Percentiles rank a stretch among this genome's conserved stretches.
Evolutionary conservation across 768 basidiomycete genomes (phyloP).

Genomic region (Boletus insuetus): DNA sequence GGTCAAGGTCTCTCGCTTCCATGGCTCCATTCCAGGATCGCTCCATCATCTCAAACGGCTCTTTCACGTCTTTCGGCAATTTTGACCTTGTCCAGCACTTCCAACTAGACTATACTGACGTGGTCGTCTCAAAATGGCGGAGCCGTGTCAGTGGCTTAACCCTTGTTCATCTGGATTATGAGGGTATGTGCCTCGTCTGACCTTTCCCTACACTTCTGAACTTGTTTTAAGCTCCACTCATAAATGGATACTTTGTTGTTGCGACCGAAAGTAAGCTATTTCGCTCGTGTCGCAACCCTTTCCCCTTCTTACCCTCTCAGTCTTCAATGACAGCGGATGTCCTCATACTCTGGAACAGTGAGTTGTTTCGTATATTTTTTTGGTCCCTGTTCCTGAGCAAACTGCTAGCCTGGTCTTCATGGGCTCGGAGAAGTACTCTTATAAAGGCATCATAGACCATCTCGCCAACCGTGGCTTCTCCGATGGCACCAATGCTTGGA

Average conservation of each 20-base stretch:
- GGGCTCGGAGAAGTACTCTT: conserved; percentile 93
- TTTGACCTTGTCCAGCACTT: conserved; percentile 80
- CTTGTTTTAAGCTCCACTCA: conserved; percentile 63
- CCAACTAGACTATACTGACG: conserved; percentile 74
- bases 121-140: conserved; percentile 83
- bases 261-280: conserved; percentile 76
- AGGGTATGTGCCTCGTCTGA: conserved; percentile 49
- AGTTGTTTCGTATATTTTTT: conserved; percentile 26
- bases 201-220: conserved; percentile 14
- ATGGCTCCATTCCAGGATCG: conserved; percentile 29
- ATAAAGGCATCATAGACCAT: conserved; percentile 93
- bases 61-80: conserved; percentile 55
- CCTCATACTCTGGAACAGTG: conserved; percentile 97
- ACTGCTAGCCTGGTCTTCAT: conserved; percentile 77
- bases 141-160: conserved; percentile 85
- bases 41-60: conserved; percentile 11
- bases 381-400: conserved; percentile 1
- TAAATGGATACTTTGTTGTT: conserved; percentile 89
- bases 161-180: conserved; percentile 88
- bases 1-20: conserved; percentile 21
- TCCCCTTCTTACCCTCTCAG: conserved; percentile 37
- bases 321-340: conserved; percentile 92
- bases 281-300: not conserved
- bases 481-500: conserved; percentile 95
- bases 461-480: conserved; percentile 94